Evolutionary conservation across 495 filamentous ascomycete genomes (phyloP).

Genomic region (Aspergillus panamensis): DNA sequence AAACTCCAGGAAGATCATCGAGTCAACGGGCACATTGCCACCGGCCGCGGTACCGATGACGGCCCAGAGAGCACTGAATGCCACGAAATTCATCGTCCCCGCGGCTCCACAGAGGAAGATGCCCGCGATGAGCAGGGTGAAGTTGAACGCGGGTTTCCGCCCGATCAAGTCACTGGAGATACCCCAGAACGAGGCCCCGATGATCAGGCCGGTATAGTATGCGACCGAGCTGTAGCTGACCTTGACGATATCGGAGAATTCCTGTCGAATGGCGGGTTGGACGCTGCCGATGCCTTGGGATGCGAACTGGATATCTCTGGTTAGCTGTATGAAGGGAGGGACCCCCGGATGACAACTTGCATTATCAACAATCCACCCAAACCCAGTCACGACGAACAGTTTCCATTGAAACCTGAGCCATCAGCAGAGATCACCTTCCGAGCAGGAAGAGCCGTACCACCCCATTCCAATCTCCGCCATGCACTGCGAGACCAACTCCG

Average conservation of each 20-base stretch:
- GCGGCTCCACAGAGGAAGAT: slow-evolving; percentile 31
- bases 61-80: slow-evolving; percentile 35
- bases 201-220: slow-evolving; percentile 35
- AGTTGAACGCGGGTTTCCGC: slow-evolving; percentile 32
- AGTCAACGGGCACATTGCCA: slow-evolving; percentile 35
- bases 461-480: slow-evolving; percentile 38
- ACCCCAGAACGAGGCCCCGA: slow-evolving; percentile 37
- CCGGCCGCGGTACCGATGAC: slow-evolving; percentile 34
- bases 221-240: slow-evolving; percentile 38
- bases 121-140: slow-evolving; percentile 28
- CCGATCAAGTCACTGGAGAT: slow-evolving; percentile 33
- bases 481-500: slow-evolving; percentile 30
- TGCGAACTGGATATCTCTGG: no score
- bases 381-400: slow-evolving; percentile 33
- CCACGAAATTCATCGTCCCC: slow-evolving; percentile 30
- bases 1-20: slow-evolving; percentile 28
- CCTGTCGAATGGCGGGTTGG: slow-evolving; percentile 30
- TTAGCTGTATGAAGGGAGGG: no score
- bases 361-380: slow-evolving; percentile 38
- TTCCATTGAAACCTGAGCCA: slow-evolving; percentile 33
- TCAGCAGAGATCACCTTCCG: not conserved
- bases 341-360: slow-evolving; percentile 19
- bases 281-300: slow-evolving; percentile 33
- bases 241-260: slow-evolving; percentile 27
- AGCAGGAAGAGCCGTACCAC: slow-evolving; percentile 17